Conservation (phyloP, 2,329 filamentous ascomycete genomes). For the Beauveria australis region DNA sequence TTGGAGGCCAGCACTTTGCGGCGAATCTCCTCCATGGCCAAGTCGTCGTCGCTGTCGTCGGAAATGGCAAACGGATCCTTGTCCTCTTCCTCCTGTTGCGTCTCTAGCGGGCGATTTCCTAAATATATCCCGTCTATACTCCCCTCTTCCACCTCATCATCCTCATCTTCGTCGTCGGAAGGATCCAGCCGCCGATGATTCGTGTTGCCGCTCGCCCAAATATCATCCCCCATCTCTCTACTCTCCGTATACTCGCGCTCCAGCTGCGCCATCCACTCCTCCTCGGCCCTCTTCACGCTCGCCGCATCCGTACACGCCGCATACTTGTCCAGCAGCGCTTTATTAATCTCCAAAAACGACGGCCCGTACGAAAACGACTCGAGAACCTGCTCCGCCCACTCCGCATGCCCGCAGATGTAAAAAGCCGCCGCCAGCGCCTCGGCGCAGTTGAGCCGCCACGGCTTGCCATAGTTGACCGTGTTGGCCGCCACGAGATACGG, state of each 20-base stretch:
- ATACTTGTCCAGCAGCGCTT: slow-evolving; percentile 71
- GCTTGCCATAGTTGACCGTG: slow-evolving; percentile 92
- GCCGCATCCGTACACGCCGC: slow-evolving; percentile 75
- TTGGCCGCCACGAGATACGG: slow-evolving; percentile 97
- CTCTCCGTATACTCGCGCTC: slow-evolving; percentile 84
- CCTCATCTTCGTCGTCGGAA: slow-evolving; percentile 47
- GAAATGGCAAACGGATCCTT: slow-evolving; percentile 69
- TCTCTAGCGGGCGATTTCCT: slow-evolving; percentile 40
- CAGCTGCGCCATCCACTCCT: slow-evolving; percentile 80
- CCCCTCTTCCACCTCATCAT: slow-evolving; percentile 36
- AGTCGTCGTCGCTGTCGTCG: slow-evolving; percentile 71
- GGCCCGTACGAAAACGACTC: slow-evolving; percentile 81
- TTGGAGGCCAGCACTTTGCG: slow-evolving; percentile 87
- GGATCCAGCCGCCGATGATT: slow-evolving; percentile 55
- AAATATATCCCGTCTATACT: slow-evolving; percentile 52
- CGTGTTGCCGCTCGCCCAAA: slow-evolving; percentile 86
- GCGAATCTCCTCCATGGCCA: slow-evolving; percentile 85
- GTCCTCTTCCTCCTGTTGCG: slow-evolving; percentile 32
- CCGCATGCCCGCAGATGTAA: slow-evolving; percentile 80
- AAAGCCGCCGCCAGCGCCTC: slow-evolving; percentile 92
- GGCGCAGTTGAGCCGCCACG: slow-evolving; percentile 91
- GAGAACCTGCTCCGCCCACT: slow-evolving; percentile 83
- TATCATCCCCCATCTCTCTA: slow-evolving; percentile 62
- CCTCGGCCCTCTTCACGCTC: slow-evolving; percentile 74
- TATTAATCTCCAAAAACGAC: slow-evolving; percentile 87